These are phyloP conservation scores for Alternaria sp. DNA, from an alignment of 2,329 filamentous ascomycete species.

Conservation along the genomic window DNA sequence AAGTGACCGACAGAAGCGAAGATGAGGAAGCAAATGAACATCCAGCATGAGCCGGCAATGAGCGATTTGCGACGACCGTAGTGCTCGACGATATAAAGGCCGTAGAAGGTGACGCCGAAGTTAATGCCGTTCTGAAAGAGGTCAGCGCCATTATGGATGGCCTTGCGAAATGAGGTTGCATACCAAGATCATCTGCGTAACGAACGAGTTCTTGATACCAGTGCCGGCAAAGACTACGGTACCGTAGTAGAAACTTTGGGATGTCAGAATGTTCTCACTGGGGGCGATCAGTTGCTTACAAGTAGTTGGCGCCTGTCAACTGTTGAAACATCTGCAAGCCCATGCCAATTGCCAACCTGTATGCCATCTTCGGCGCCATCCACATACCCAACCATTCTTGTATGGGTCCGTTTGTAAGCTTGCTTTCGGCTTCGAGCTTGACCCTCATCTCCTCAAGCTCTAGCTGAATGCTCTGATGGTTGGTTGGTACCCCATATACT, in stretches of 20 bases:
- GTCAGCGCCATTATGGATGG: neutral
- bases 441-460: slow-evolving; percentile 62
- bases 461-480: slow-evolving; percentile 58
- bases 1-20: slow-evolving; percentile 56
- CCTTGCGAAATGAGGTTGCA: slow-evolving; percentile 3
- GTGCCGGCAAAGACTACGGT: slow-evolving; percentile 51
- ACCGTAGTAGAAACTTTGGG: slow-evolving; percentile 56
- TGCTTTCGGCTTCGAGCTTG: slow-evolving; percentile 59
- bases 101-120: slow-evolving; percentile 54
- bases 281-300: neutral
- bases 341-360: slow-evolving; percentile 67
- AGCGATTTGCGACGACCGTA: slow-evolving; percentile 54
- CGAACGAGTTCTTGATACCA: slow-evolving; percentile 51
- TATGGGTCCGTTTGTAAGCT: slow-evolving; percentile 53
- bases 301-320: slow-evolving; percentile 64
- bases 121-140: slow-evolving; percentile 49
- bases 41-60: slow-evolving; percentile 54
- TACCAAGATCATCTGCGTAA: slow-evolving; percentile 55
- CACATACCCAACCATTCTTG: slow-evolving; percentile 62
- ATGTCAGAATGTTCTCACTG: neutral
- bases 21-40: slow-evolving; percentile 65
- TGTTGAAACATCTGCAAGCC: slow-evolving; percentile 69
- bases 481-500: slow-evolving; percentile 61
- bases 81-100: slow-evolving; percentile 54
- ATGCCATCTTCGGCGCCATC: slow-evolving; percentile 68